Percentiles rank a stretch among this genome's conserved stretches.
These are phyloP conservation scores for Pseudozyma sp. DNA, from an alignment of 1,284 basidiomycete species.

Conservation along the genomic window DNA sequence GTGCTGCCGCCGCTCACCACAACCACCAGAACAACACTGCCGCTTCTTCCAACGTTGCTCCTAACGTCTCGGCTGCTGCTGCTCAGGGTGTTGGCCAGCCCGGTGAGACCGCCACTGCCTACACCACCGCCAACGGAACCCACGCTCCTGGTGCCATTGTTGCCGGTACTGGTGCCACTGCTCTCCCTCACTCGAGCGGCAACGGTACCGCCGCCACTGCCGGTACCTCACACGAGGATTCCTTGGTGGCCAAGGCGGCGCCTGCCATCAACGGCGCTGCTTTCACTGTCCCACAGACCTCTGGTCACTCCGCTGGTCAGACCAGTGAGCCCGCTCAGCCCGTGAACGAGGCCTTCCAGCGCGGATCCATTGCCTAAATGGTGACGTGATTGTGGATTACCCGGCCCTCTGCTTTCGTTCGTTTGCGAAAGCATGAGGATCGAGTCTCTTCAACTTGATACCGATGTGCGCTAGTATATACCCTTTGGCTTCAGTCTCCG, in stretches of 20 bases:
- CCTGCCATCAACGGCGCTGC: slow-evolving; percentile 50
- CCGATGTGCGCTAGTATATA: slow-evolving; percentile 47
- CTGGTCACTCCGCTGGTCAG: slow-evolving; percentile 1
- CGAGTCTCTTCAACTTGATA: slow-evolving; percentile 31
- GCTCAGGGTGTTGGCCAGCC: slow-evolving; percentile 41
- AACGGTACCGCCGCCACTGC: background rate
- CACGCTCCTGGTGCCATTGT: slow-evolving; percentile 39
- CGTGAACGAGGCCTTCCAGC: slow-evolving; percentile 45
- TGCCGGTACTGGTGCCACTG: slow-evolving; percentile 42
- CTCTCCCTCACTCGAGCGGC: slow-evolving; percentile 14
- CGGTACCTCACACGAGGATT: slow-evolving; percentile 22
- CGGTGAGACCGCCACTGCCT: slow-evolving; percentile 28
- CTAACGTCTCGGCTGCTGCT: slow-evolving; percentile 25
- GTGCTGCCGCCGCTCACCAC: slow-evolving; percentile 7
- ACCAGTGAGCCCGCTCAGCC: slow-evolving; percentile 31
- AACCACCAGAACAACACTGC: slow-evolving; percentile 6
- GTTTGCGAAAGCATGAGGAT: background rate
- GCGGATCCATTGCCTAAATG: slow-evolving; percentile 34
- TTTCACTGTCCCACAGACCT: too few species aligned
- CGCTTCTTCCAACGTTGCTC: background rate
- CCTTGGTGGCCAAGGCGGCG: slow-evolving; percentile 33
- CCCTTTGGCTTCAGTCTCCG: slow-evolving; percentile 13
- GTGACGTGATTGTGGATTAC: background rate
- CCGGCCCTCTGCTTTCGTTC: background rate
- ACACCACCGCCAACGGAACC: slow-evolving; percentile 37